phyloP scores from a whole-genome alignment of 2,329 filamentous ascomycete species.

The Epichloe aotearoae region DNA sequence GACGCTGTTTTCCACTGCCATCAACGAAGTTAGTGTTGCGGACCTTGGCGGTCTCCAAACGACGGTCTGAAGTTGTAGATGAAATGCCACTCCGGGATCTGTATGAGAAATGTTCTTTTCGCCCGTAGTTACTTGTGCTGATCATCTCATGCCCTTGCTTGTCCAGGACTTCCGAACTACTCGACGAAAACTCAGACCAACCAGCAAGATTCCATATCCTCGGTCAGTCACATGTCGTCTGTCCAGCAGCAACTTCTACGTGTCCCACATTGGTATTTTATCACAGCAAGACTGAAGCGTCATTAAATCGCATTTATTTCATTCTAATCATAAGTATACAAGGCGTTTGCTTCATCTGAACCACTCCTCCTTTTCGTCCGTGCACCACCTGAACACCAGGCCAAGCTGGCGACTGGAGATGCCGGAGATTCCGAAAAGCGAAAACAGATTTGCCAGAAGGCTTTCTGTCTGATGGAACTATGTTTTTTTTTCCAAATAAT shows the following conservation, averaged over 20 bases:
- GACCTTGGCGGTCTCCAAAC: no score
- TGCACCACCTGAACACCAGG: neutral
- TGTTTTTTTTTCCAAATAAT: neutral
- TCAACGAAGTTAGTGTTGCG: no score
- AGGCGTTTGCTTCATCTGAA: neutral
- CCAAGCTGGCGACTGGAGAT: neutral
- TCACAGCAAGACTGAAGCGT: neutral
- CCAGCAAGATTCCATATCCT: no score
- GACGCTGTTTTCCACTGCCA: no score
- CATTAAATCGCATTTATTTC: neutral
- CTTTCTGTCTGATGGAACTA: neutral
- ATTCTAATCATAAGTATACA: neutral
- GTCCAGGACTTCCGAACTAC: neutral
- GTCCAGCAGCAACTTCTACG: neutral
- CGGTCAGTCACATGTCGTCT: neutral
- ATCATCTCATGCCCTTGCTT: neutral
- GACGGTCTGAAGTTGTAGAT: no score
- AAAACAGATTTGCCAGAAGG: neutral
- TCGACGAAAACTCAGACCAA: no score
- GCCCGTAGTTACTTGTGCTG: neutral
- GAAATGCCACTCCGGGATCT: no score
- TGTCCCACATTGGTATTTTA: neutral
- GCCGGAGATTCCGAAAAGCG: no score
- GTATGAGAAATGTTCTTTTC: no score
- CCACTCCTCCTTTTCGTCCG: neutral